Evolutionary conservation across 768 basidiomycete species (phyloP).

Genomic region (Galerina sulciceps): DNA sequence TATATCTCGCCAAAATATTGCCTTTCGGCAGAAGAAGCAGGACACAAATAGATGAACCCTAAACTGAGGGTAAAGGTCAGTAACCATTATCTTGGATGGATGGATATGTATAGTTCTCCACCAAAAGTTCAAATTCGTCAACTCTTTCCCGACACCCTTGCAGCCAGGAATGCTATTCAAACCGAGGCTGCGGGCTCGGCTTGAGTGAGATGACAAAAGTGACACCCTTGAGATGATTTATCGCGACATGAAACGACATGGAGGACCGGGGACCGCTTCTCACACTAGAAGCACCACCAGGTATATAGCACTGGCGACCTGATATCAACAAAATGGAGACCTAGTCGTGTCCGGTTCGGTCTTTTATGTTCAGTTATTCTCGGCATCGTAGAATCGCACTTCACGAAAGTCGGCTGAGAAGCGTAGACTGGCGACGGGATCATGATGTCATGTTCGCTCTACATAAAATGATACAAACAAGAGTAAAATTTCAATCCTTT

Average conservation of each 20-base stretch:
- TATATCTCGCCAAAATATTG: slow-evolving; percentile 6
- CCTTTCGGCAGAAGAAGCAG: slow-evolving; percentile 7
- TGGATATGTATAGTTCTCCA: slow-evolving; percentile 6
- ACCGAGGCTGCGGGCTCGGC: slow-evolving; percentile 13
- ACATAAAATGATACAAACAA: slow-evolving; percentile 24
- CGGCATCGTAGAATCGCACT: not conserved
- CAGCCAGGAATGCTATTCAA: not conserved
- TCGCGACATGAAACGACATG: slow-evolving; percentile 13
- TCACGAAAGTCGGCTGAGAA: slow-evolving; percentile 7
- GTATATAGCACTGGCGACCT: slow-evolving; percentile 10
- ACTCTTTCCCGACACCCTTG: slow-evolving; percentile 14
- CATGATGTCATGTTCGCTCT: slow-evolving; percentile 24
- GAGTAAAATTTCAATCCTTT: slow-evolving; percentile 41
- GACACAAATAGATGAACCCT: not conserved
- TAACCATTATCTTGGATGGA: not conserved
- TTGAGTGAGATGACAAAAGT: slow-evolving; percentile 1
- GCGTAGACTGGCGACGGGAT: slow-evolving; percentile 17
- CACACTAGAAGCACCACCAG: slow-evolving; percentile 22
- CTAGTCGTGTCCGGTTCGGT: slow-evolving; percentile 1
- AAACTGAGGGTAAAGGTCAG: not conserved
- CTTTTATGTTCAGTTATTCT: slow-evolving; percentile 2
- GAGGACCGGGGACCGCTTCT: slow-evolving; percentile 12
- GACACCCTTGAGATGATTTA: slow-evolving; percentile 12
- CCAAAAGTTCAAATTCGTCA: slow-evolving; percentile 11
- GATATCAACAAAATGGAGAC: slow-evolving; percentile 15